phyloP scores from a whole-genome alignment of 306 rosid species.

The Acacia acuminata region DNA sequence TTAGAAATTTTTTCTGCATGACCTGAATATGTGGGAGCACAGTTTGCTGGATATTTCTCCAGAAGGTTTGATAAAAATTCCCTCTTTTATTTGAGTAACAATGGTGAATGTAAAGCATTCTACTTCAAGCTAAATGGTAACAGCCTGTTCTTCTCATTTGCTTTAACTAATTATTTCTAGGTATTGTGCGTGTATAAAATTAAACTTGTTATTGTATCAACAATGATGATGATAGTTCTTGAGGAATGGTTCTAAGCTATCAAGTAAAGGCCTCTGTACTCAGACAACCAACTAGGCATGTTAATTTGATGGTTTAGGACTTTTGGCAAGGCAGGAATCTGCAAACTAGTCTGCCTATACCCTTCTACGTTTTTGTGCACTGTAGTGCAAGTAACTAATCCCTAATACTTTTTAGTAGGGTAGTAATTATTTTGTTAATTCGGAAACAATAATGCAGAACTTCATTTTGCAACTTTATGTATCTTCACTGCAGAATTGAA shows the following conservation, averaged over 20 bases:
- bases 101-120: constrained; percentile 12
- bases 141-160: constrained; percentile 5
- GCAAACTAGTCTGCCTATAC: background rate
- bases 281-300: background rate
- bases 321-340: background rate
- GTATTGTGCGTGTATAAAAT: background rate
- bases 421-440: background rate
- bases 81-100: background rate
- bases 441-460: background rate
- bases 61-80: background rate
- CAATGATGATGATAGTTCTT: background rate
- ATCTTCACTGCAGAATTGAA: constrained; percentile 65
- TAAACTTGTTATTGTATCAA: background rate
- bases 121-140: background rate
- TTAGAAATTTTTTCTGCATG: background rate
- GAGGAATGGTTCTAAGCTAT: background rate
- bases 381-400: background rate
- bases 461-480: constrained; percentile 16
- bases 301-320: background rate
- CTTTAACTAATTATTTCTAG: background rate
- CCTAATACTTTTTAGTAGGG: background rate
- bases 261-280: background rate
- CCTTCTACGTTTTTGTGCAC: background rate
- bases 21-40: background rate
- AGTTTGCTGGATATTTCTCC: background rate